Conservation (phyloP, 768 basidiomycete species). For the Cystofilobasidium bisporidii region DNA sequence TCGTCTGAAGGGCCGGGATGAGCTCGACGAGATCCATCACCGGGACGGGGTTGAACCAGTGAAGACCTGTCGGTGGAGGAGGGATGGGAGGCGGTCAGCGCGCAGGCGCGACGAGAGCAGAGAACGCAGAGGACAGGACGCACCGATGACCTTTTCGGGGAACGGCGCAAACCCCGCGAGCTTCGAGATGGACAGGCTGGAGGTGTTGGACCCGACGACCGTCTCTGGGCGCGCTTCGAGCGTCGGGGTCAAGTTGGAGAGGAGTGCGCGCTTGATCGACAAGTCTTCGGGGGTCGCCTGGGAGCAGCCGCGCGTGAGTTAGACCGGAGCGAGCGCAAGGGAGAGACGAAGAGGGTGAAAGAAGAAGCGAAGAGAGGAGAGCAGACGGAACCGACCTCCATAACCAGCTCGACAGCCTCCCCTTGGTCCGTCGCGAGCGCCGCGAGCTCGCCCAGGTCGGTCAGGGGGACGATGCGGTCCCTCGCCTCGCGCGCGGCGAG, state of each 20-base stretch:
- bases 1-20: conserved; percentile 86
- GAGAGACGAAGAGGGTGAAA: neutral
- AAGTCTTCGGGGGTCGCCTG: conserved; percentile 83
- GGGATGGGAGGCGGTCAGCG: neutral
- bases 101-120: neutral
- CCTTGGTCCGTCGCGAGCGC: conserved; percentile 58
- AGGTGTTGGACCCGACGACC: conserved; percentile 86
- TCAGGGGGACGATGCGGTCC: conserved; percentile 46
- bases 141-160: conserved; percentile 72
- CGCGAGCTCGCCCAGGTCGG: conserved; percentile 44
- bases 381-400: conserved; percentile 54
- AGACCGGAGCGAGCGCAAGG: no score
- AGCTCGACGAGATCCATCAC: conserved; percentile 97
- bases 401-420: conserved; percentile 79
- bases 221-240: conserved; percentile 61
- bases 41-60: conserved; percentile 95
- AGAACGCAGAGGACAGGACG: conserved; percentile 32
- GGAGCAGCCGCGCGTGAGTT: no score
- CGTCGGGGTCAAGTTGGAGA: conserved; percentile 59
- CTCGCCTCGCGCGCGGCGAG: conserved; percentile 65
- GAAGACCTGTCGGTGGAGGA: conserved; percentile 52
- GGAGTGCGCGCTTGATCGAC: conserved; percentile 65
- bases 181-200: conserved; percentile 88
- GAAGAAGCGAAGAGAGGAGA: neutral
- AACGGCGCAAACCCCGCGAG: conserved; percentile 70